Evolutionary conservation across 1,139 yeast genomes (phyloP), one percentile per base, ranked within the genome.

Genomic region (Wickerhamomyces sp.): DNA sequence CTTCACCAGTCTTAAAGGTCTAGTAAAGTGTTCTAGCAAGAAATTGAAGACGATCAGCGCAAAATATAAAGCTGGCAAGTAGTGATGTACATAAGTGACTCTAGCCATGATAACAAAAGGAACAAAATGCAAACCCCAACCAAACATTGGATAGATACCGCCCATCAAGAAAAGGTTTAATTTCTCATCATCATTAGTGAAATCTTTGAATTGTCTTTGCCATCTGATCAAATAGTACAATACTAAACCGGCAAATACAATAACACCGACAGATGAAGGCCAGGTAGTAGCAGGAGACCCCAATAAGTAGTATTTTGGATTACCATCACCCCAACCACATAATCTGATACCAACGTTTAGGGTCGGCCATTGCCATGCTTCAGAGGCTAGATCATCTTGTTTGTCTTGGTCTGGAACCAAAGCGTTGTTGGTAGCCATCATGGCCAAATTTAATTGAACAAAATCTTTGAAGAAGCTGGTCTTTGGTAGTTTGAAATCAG

Each of bases 361-460:
- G 27, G 92, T 77, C 42, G 99, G 99, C 99, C 99, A 94, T 74
- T 94, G 92, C 98, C 98, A 94, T 54, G 92, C 92, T 37, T 78
- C 61, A 15, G 97, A 88, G 2, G 97, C 95, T 54, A 94, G 75
- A 52, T 83, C 90, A 60, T 94, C 99, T 54, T 77, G 81, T 65
- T 92, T 90, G 53, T 94, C 98, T 15, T 74, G 64, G 58, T 92
- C 98, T 27, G 98, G 97, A 42, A 92, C 80, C 58, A 92, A 76
- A 4, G 96, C 97, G 57, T 94, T 94, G 69, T 94, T 94, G 33
- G 97, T 87, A 20, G 97, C 96, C 97, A 90, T 89, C 97, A 92
- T 94, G 18, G 97, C 98, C 59, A 89, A 78, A 63, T 92, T 92
- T 55, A 94, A 71, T 65, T 89, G 96, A 50, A 94, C 70, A 52